Evolutionary conservation across 352 stramenopile species (phyloP).

Genomic region (Globisporangium apiculatum): DNA sequence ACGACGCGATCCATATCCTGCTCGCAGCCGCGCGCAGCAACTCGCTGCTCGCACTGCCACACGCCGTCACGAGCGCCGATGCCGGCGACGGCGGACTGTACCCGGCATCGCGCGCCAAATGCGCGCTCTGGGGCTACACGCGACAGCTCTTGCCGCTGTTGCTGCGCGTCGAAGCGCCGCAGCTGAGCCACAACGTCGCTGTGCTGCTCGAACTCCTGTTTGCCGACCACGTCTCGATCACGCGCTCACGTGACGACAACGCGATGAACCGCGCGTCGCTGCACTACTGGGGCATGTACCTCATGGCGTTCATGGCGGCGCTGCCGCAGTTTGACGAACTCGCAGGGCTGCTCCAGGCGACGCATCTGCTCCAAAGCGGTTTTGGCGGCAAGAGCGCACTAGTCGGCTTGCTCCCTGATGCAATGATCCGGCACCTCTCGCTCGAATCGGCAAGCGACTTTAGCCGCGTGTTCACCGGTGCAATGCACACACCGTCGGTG

Average conservation of each 20-base stretch:
- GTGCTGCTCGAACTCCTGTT: slow-evolving; percentile 68
- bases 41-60: slow-evolving; percentile 21
- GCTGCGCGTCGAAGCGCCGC: slow-evolving; percentile 29
- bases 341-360: slow-evolving; percentile 58
- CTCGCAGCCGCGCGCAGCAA: slow-evolving; percentile 62
- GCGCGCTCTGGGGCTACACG: slow-evolving; percentile 35
- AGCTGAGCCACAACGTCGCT: slow-evolving; percentile 46
- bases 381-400: slow-evolving; percentile 66
- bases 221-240: slow-evolving; percentile 18
- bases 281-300: slow-evolving; percentile 67
- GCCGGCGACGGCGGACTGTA: slow-evolving; percentile 29
- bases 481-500: slow-evolving; percentile 85
- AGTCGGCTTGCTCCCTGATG: slow-evolving; percentile 80
- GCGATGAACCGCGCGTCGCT: slow-evolving; percentile 33
- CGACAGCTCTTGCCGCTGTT: slow-evolving; percentile 51
- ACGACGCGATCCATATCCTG: slow-evolving; percentile 64
- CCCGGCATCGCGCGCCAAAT: slow-evolving; percentile 47
- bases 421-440: slow-evolving; percentile 87
- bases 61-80: slow-evolving; percentile 8
- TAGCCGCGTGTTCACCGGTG: slow-evolving; percentile 81
- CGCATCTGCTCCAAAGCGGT: slow-evolving; percentile 45
- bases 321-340: slow-evolving; percentile 46
- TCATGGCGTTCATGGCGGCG: slow-evolving; percentile 57
- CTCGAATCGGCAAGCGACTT: slow-evolving; percentile 80
- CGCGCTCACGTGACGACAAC: slow-evolving; percentile 20